Evolutionary conservation across 2,329 filamentous ascomycete species (phyloP).

Genomic region (Penicillium corylophilum): DNA sequence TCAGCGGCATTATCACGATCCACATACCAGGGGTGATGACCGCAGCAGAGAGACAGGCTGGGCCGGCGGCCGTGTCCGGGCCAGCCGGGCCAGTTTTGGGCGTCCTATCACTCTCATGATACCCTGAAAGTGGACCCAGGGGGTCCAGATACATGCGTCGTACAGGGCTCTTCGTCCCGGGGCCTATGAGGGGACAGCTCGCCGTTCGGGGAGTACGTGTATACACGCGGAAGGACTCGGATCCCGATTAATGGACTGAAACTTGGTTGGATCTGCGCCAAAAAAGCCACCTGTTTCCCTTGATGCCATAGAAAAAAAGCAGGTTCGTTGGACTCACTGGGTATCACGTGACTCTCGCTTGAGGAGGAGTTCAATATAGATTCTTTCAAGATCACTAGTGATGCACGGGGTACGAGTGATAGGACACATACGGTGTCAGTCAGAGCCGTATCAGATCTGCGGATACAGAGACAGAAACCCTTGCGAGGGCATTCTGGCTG

Average conservation of each 20-base stretch:
- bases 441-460: conserved; percentile 4
- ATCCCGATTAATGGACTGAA: conserved; percentile 10
- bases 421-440: background rate
- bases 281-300: background rate
- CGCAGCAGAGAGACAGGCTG: conserved; percentile 1
- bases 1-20: conserved; percentile 2
- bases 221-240: conserved; percentile 23
- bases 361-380: background rate
- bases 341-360: background rate
- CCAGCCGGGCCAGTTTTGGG: conserved; percentile 15
- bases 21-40: background rate
- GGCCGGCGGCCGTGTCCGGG: conserved; percentile 17
- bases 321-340: background rate
- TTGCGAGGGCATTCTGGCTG: conserved; percentile 17
- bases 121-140: conserved; percentile 10
- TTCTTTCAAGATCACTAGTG: too few species aligned
- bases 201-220: conserved; percentile 3
- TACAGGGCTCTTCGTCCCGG: conserved; percentile 20
- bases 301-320: background rate
- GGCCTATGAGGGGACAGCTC: conserved; percentile 19
- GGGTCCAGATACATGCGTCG: conserved; percentile 14
- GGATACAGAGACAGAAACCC: conserved; percentile 14
- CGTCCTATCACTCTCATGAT: conserved; percentile 8
- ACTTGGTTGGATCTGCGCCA: conserved; percentile 4
- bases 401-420: background rate